Evolutionary conservation across 1,284 basidiomycete genomes (phyloP), one percentile per base, ranked within the genome.

Genomic region (Lentinus polychrous): DNA sequence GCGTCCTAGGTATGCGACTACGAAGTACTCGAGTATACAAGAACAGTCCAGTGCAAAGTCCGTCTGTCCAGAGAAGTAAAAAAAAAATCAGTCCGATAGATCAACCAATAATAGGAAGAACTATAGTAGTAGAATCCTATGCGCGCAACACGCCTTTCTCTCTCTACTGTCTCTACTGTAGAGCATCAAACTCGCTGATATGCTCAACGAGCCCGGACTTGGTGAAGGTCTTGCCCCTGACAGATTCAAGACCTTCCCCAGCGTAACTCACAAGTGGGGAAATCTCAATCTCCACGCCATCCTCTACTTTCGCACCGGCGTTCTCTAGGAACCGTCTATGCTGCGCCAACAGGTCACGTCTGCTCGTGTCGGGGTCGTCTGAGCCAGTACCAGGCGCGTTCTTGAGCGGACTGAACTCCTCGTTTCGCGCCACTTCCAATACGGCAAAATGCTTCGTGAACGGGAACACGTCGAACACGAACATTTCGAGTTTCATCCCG

Each of bases 401-500:
- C 76, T 99, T 99, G 61, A 99, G 71, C 31, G 94, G 94, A 55
- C 89, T 93, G 61, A 99, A 99, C 69, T 99, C 95, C 52, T 95
- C 91, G 52, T 76, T 73, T 45, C 96, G 77, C 45, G 81, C 79
- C 36, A 97, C 93, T 66, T 98, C 94, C 64, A 98, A 72, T 27
- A 98, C 91, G 35, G 86, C 81, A 51, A 99, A 91, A 48, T 72
- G 75, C 59, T 83, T 70, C 40, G 91, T 91, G 71, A 84, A 94
- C 5, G 96, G 95, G 76, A 99, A 98, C 43, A 99, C 96, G 69
- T 99, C 95, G 62, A 99, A 99, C 45, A 99, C 89, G 70, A 99
- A 99, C 69, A 97, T 76, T 69, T 99, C 96, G 56, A 99, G 81
- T 72, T 99, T 99, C 91, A 99, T 96, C 50, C 96, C 96, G 67